Evolutionary conservation across 148 eudicot species (phyloP).

Genomic region (Chenopodium formosanum): DNA sequence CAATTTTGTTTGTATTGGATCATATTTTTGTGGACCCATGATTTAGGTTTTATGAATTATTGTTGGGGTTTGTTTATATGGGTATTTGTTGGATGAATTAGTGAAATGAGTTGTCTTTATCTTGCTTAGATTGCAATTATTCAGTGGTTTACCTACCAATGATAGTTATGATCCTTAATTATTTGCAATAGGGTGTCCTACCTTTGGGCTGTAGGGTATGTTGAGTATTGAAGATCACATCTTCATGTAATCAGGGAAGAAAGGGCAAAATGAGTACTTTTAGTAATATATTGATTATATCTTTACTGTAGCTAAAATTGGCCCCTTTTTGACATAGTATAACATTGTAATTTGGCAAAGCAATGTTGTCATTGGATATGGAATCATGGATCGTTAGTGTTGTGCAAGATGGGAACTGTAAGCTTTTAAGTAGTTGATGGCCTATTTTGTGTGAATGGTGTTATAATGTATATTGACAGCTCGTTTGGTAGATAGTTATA

Average conservation of each 20-base stretch:
- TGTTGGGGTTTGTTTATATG: slow-evolving; percentile 14
- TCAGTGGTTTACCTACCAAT: slow-evolving; percentile 12
- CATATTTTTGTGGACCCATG: slow-evolving; percentile 12
- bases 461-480: no score
- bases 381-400: background rate
- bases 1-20: slow-evolving; percentile 10
- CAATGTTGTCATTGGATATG: background rate
- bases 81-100: slow-evolving; percentile 13
- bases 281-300: no score
- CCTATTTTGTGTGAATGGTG: slow-evolving; percentile 3
- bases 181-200: background rate
- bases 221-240: slow-evolving; percentile 8
- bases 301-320: background rate
- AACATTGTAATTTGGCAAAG: background rate
- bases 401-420: background rate
- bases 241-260: background rate
- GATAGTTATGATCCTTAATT: background rate
- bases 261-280: background rate
- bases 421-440: background rate
- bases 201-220: slow-evolving; percentile 6
- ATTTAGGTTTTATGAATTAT: slow-evolving; percentile 5
- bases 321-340: background rate
- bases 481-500: no score
- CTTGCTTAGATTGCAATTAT: slow-evolving; percentile 27
- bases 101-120: slow-evolving; percentile 18